Conservation (phyloP, 306 rosid species). For the Corylus avellana region DNA sequence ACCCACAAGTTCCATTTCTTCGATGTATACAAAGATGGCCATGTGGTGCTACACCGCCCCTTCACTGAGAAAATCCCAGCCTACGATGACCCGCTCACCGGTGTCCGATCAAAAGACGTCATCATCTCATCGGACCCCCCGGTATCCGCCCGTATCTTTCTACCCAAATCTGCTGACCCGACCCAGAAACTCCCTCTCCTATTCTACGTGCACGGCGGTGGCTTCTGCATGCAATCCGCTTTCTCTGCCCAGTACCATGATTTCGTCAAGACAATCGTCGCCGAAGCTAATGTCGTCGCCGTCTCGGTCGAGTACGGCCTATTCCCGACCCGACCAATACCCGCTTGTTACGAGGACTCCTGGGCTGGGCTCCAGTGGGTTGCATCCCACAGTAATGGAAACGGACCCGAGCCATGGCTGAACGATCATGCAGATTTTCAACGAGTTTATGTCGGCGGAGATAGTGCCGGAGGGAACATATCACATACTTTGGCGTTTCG, state of each 20-base stretch:
- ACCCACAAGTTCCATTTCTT: neutral
- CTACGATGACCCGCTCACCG: slow-evolving; percentile 1
- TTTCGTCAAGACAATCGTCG: neutral
- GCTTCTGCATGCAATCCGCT: slow-evolving; percentile 10
- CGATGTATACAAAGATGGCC: slow-evolving; percentile 4
- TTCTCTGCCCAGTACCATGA: neutral
- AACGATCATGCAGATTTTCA: slow-evolving; percentile 4
- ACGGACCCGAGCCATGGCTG: slow-evolving; percentile 9
- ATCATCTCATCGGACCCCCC: slow-evolving; percentile 3
- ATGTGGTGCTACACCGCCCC: neutral
- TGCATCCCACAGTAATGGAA: neutral
- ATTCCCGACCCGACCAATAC: neutral
- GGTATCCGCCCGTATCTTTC: neutral
- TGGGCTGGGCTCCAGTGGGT: slow-evolving; percentile 14
- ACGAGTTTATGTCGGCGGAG: neutral
- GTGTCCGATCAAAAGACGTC: slow-evolving; percentile 6
- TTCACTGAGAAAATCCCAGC: neutral
- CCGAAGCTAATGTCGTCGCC: neutral
- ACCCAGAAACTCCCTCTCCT: neutral
- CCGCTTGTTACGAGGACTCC: slow-evolving; percentile 14
- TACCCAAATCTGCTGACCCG: neutral
- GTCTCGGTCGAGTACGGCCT: slow-evolving; percentile 6
- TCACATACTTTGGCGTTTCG: neutral
- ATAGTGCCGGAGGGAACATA: slow-evolving; percentile 12
- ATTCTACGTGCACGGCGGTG: slow-evolving; percentile 1